A percentile compares a stretch with the other conserved stretches of the same genome.
These are phyloP conservation scores for Salix suchowensis DNA, from an alignment of 345 rosid genomes.

Conservation along the genomic window DNA sequence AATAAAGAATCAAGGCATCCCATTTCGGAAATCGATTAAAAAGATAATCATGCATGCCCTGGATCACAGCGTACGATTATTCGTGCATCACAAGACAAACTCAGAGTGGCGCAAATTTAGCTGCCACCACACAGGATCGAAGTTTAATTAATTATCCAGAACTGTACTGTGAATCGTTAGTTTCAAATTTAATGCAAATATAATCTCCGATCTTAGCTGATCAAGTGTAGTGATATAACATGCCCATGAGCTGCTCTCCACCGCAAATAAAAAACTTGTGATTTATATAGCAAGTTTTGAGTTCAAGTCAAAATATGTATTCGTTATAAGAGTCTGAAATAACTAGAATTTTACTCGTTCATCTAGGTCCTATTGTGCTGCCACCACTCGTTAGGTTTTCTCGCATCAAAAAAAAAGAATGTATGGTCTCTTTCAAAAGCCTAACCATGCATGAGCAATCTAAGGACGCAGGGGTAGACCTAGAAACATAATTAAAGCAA, in stretches of 20 bases:
- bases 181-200: background rate
- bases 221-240: no score
- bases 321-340: rapidly evolving
- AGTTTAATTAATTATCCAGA: background rate
- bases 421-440: background rate
- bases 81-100: slow-evolving; percentile 1
- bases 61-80: background rate
- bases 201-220: background rate
- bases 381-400: no score
- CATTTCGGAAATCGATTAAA: no score
- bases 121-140: slow-evolving; percentile 10
- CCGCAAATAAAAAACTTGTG: no score
- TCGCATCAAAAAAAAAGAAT: no score
- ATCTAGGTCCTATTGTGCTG: rapidly evolving
- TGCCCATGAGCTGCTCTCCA: no score
- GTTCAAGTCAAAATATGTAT: rapidly evolving
- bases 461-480: background rate
- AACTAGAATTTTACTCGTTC: no score
- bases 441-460: background rate
- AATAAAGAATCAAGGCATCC: no score
- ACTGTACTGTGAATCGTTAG: background rate
- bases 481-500: background rate
- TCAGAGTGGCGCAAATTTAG: slow-evolving; percentile 2
- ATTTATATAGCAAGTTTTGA: no score
- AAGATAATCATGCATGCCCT: no score